A percentile compares a stretch with the other conserved stretches of the same genome.
Conservation (phyloP, 2,329 filamentous ascomycete genomes). For the Fusarium sambucinum region DNA sequence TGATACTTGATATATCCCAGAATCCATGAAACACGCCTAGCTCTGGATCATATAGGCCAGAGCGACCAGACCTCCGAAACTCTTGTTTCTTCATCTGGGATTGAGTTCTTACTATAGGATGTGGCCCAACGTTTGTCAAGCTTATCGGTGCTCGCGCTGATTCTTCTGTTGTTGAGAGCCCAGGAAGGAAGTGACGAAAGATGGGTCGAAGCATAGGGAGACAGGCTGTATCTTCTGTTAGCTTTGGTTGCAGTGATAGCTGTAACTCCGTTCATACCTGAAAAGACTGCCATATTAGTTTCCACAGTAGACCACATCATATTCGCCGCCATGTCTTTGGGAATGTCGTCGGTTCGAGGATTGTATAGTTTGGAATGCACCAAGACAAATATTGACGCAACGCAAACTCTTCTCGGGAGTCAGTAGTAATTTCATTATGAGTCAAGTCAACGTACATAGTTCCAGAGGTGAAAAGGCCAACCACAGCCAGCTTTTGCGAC, state of each 20-base stretch:
- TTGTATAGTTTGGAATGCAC: slow-evolving; percentile 28
- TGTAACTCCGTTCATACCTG: neutral
- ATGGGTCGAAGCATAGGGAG: slow-evolving; percentile 30
- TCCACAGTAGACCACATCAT: slow-evolving; percentile 40
- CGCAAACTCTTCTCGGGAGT: slow-evolving; percentile 8
- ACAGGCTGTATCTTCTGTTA: slow-evolving; percentile 1
- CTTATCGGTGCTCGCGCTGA: slow-evolving; percentile 3
- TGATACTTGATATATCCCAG: slow-evolving; percentile 22
- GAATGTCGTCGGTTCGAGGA: slow-evolving; percentile 25
- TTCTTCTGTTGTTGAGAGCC: neutral
- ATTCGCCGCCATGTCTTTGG: slow-evolving; percentile 27
- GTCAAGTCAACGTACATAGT: neutral
- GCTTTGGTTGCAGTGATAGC: accelerated
- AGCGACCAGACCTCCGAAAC: slow-evolving; percentile 8
- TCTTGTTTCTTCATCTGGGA: neutral
- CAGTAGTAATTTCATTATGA: accelerated
- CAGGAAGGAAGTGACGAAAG: slow-evolving; percentile 13
- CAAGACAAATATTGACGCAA: slow-evolving; percentile 35
- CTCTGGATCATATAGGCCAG: slow-evolving; percentile 2
- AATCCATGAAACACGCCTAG: slow-evolving; percentile 17
- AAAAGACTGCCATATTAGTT: slow-evolving; percentile 42
- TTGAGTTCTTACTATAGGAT: neutral
- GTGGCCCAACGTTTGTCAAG: neutral
- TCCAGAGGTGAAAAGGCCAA: slow-evolving; percentile 25
- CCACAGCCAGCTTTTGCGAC: slow-evolving; percentile 25